These are phyloP conservation scores for Austroboletus eburneus DNA, from an alignment of 768 basidiomycete genomes.

Conservation along the genomic window DNA sequence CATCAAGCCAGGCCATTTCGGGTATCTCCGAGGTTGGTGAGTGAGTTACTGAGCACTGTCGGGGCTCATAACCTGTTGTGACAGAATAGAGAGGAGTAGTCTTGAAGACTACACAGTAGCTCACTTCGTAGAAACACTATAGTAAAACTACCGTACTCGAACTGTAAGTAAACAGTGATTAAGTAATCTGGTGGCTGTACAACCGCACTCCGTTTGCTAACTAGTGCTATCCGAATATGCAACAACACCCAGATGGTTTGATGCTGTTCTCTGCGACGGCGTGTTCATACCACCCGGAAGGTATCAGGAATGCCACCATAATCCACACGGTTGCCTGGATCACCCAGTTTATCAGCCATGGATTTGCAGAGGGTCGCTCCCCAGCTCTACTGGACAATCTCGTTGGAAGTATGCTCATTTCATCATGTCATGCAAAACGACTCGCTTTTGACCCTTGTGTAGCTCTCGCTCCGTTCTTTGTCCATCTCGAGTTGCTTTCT, in stretches of 20 bases:
- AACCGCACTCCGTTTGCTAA: no score
- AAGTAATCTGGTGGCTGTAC: no score
- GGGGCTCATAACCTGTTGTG: no score
- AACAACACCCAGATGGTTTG: constrained; percentile 55
- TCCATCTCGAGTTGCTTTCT: constrained; percentile 89
- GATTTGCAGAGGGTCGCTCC: constrained; percentile 78
- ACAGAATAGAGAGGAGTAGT: no score
- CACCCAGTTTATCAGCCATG: constrained; percentile 88
- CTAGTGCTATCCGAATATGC: no score
- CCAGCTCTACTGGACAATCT: constrained; percentile 90
- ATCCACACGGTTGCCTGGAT: constrained; percentile 77
- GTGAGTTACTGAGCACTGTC: no score
- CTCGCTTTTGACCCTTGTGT: neutral
- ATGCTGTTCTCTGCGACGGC: constrained; percentile 71
- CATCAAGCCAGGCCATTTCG: no score
- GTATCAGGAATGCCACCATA: constrained; percentile 47
- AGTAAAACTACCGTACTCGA: no score
- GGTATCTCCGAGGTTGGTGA: no score
- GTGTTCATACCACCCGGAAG: constrained; percentile 49
- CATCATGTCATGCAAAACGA: neutral
- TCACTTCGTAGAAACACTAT: no score
- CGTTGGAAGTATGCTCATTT: constrained; percentile 60
- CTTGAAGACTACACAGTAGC: no score
- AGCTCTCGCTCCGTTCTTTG: constrained; percentile 96
- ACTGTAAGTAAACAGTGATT: no score